Evolutionary conservation across 495 filamentous ascomycete genomes (phyloP).

Genomic region (Lasiosphaeria ovina): DNA sequence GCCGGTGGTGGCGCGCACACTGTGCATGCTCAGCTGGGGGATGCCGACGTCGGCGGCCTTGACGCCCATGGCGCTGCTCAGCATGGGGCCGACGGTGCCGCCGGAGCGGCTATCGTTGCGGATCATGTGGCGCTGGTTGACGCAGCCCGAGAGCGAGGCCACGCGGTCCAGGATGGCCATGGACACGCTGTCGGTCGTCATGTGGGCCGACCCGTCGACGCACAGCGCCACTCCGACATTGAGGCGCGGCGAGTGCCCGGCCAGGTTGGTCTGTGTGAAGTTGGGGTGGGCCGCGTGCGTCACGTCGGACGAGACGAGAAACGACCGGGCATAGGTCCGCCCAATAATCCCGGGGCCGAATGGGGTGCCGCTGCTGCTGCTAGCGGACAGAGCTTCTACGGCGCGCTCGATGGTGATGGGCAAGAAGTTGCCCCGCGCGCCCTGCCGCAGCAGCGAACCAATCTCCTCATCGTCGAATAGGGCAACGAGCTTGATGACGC

Average conservation of each 20-base stretch:
- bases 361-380: slow-evolving; percentile 22
- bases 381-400: slow-evolving; percentile 60
- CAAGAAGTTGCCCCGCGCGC: slow-evolving; percentile 84
- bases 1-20: slow-evolving; percentile 87
- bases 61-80: slow-evolving; percentile 76
- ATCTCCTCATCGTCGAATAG: slow-evolving; percentile 98
- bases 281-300: slow-evolving; percentile 95
- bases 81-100: slow-evolving; percentile 94
- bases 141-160: slow-evolving; percentile 64
- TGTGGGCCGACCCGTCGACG: slow-evolving; percentile 87
- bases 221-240: slow-evolving; percentile 85
- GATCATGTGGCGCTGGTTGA: slow-evolving; percentile 90
- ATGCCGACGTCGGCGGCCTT: slow-evolving; percentile 87
- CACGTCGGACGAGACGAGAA: slow-evolving; percentile 90
- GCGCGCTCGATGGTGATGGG: slow-evolving; percentile 75
- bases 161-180: slow-evolving; percentile 72
- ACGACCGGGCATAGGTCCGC: slow-evolving; percentile 88
- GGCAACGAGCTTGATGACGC: slow-evolving; percentile 77
- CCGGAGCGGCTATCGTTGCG: slow-evolving; percentile 84
- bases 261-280: slow-evolving; percentile 75
- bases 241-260: slow-evolving; percentile 81
- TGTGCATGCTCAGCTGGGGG: slow-evolving; percentile 92
- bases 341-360: slow-evolving; percentile 67
- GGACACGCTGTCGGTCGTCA: slow-evolving; percentile 84
- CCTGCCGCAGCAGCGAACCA: slow-evolving; percentile 84